Percentiles rank a stretch among this genome's conserved stretches.
Conservation (phyloP, 495 filamentous ascomycete genomes). For the Terfezia claveryi region DNA sequence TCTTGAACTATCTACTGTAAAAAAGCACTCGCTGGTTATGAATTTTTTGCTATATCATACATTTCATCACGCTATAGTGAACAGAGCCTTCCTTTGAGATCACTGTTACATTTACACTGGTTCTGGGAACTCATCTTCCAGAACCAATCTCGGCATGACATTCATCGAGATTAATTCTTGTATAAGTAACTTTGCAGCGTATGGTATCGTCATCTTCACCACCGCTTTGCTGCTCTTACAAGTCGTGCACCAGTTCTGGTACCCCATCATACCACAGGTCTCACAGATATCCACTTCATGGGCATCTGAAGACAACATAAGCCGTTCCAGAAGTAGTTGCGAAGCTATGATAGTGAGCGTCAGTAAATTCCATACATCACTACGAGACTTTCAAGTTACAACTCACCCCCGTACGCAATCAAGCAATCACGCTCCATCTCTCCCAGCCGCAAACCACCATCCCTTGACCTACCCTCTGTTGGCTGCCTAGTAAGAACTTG, state of each 20-base stretch:
- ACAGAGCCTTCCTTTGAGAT: neutral
- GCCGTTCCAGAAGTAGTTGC: slow-evolving; percentile 74
- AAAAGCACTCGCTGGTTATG: neutral
- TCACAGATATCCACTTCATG: slow-evolving; percentile 85
- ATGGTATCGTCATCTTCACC: slow-evolving; percentile 87
- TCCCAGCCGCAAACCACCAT: slow-evolving; percentile 80
- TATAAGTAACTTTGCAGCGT: slow-evolving; percentile 89
- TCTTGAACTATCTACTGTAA: neutral
- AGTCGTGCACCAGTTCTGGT: slow-evolving; percentile 74
- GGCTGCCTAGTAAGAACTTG: slow-evolving; percentile 78
- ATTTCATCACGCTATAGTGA: neutral
- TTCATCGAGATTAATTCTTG: slow-evolving; percentile 98
- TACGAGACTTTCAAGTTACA: neutral
- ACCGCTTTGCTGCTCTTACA: slow-evolving; percentile 65
- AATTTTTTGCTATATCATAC: neutral
- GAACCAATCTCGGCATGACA: slow-evolving; percentile 58
- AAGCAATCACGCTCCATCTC: slow-evolving; percentile 98
- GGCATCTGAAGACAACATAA: slow-evolving; percentile 84
- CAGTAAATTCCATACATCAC: neutral
- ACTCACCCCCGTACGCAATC: slow-evolving; percentile 59
- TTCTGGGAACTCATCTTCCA: slow-evolving; percentile 75
- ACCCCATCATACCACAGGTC: slow-evolving; percentile 81
- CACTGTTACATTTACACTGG: neutral
- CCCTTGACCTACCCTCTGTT: slow-evolving; percentile 80
- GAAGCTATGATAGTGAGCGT: slow-evolving; percentile 28